Evolutionary conservation across 208 protist species (phyloP), one percentile per base, ranked within the genome.

Genomic region (Trypanosoma scelopori): DNA sequence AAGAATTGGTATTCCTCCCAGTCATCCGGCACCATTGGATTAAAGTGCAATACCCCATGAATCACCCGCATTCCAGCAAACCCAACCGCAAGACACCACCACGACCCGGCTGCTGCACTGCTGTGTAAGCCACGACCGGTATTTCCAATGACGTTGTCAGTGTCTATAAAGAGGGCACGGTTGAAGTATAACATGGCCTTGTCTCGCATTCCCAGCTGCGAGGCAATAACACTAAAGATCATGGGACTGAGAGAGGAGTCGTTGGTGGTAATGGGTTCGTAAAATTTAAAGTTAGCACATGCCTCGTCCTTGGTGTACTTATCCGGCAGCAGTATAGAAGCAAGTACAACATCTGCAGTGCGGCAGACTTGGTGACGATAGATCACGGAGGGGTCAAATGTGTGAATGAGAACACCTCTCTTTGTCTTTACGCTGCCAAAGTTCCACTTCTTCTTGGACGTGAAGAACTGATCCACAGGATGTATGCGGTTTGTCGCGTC

Each of bases 321-420:
- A 22, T 91, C 81, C 5, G 86, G 86, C 0, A 85, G 74, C 64
- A 97, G 69, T 60, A 93, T 68, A 27, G 89, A 84, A 5, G 88
- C 85, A 5, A 97, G 77, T 2, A 97, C 53, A 23, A 97, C 87
- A 47, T 97, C 92, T 0, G 92, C 86, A 18, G 89, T 78, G 28
- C 80, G 76, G 72, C 89, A 94, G 9, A 97, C 81, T 46, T 87
- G 87, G 63, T 94, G 87, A 5, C 89, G 87, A 62, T 88, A 92
- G 45, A 95, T 90, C 13, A 97, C 80, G 37, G 78, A 87, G 52
- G 86, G 87, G 65, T 94, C 83, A 70, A 87, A 93, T 25, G 78
- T 73, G n/a, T 76, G 65, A 45, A 83, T 69, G 25, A 94, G 68
- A 61, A 79, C 71, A 28, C 66, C 64, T 22, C 68, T 66, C 35